Conservation (phyloP, 805 yeast species). For the Yamadazyma laniorum region DNA sequence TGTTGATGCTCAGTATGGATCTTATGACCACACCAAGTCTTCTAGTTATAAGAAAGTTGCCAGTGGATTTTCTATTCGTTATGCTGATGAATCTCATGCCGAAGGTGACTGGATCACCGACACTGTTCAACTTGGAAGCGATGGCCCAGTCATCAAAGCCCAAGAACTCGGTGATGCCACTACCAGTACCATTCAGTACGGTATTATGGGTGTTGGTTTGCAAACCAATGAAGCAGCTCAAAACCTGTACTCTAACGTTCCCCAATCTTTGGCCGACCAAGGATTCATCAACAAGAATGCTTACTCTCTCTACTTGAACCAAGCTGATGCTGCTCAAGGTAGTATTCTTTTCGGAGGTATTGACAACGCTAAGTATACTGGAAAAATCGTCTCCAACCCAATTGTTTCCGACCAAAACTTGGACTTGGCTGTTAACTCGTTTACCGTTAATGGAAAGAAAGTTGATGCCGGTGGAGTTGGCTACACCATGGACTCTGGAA, state of each 20-base stretch:
- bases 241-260: conserved; percentile 31
- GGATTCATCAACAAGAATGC: conserved; percentile 35
- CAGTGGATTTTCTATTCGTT: conserved; percentile 37
- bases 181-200: conserved; percentile 8
- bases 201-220: conserved; percentile 21
- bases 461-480: conserved; percentile 2
- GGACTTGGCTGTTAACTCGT: conserved; percentile 45
- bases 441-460: conserved; percentile 19
- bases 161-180: conserved; percentile 19
- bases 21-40: conserved; percentile 34
- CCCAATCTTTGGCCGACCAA: conserved; percentile 28
- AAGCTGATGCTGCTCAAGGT: conserved; percentile 21
- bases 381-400: conserved; percentile 21
- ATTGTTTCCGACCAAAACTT: conserved; percentile 29
- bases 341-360: conserved; percentile 33
- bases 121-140: conserved; percentile 11
- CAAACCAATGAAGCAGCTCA: conserved; percentile 11
- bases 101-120: conserved; percentile 19
- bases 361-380: conserved; percentile 23
- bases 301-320: conserved; percentile 38
- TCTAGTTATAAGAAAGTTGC: conserved; percentile 30
- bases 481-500: conserved; percentile 28
- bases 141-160: conserved; percentile 11
- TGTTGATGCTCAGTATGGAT: conserved; percentile 27
- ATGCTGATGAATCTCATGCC: conserved; percentile 50